Evolutionary conservation across 2,329 filamentous ascomycete species (phyloP), one percentile per base, ranked within the genome.

Genomic region (Xylaria sp.): DNA sequence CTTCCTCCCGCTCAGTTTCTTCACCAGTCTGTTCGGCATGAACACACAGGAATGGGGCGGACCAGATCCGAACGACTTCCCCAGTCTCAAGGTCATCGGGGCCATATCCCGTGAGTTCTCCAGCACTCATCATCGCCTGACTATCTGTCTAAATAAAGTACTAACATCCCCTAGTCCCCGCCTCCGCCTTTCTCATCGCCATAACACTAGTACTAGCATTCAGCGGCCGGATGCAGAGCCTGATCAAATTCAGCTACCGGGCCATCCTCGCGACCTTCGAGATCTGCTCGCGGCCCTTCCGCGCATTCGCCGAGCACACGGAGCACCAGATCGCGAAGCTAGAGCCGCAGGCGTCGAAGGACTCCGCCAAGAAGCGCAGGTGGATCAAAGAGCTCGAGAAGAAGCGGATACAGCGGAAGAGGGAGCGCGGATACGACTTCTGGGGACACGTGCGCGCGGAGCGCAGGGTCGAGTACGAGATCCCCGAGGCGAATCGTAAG

Each of bases 21-120:
- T 91, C 77, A 90, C 88, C 0, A 86, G 87, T 2, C 75, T 91
- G 0, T 90, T 90, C 63, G 88, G 89, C 62, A 90, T 90, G 84
- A 90, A 91, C 72, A 88, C 87, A 2, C 79, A 77, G 4, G 88
- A 90, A 77, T 90, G 88, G 88, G 86, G 85, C 36, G 84, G 82
- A 1, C 80, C 80, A 17, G 70, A 75, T 9, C 68, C 17, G 6
- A 72, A 75, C n/a, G 80, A 84, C 26, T 81, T 85, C 11, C 77
- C 83, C 0, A 77, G 80, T 2, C 77, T 88, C 7, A 72, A 69
- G 15, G 79, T 80, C 3, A 86, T 88, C 26, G 86, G 85, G 1
- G 72, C 78, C 42, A 82, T 88, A 58, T 80, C 85, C 3, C 78
- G 76, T 77, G 67, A 23, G 75, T 36, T 67, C 15, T 51, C 68